phyloP scores from a whole-genome alignment of 257 asterid species.

The Coffea eugenioides region DNA sequence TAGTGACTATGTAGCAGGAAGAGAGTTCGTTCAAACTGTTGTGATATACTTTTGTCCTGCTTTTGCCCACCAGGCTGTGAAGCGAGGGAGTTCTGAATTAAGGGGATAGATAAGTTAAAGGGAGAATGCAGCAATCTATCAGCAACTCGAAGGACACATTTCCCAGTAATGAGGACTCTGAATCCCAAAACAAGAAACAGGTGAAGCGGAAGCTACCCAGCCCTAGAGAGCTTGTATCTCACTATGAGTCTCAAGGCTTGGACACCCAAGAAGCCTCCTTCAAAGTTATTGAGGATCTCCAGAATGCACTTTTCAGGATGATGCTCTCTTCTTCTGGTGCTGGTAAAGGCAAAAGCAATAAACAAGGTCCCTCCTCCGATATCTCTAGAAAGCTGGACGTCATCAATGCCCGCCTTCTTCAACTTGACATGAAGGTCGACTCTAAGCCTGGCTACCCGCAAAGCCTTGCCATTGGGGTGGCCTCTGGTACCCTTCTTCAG shows the following conservation, averaged over 20 bases:
- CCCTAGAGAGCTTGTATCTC: slow-evolving; percentile 63
- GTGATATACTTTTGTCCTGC: background rate
- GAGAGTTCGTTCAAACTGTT: background rate
- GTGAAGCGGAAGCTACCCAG: too few relatives aligned
- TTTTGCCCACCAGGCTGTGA: too few relatives aligned
- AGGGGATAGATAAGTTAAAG: too few relatives aligned
- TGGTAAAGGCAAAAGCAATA: slow-evolving; percentile 28
- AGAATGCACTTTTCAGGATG: slow-evolving; percentile 62
- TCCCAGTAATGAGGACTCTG: too few relatives aligned
- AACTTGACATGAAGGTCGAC: slow-evolving; percentile 70
- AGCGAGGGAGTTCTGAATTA: too few relatives aligned
- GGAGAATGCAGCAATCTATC: too few relatives aligned
- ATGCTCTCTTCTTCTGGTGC: slow-evolving; percentile 27
- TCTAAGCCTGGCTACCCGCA: slow-evolving; percentile 79
- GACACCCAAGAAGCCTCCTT: slow-evolving; percentile 71
- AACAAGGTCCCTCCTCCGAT: slow-evolving; percentile 14
- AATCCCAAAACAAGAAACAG: too few relatives aligned
- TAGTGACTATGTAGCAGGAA: background rate
- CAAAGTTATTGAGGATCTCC: slow-evolving; percentile 81
- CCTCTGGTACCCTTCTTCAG: slow-evolving; percentile 46
- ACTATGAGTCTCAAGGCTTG: slow-evolving; percentile 84
- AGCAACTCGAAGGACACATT: too few relatives aligned
- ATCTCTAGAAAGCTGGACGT: slow-evolving; percentile 66
- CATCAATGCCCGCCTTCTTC: slow-evolving; percentile 55
- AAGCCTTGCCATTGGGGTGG: slow-evolving; percentile 65